Base-by-base conservation (phyloP, 805 yeast species). In the Sugiyamaella valdiviana region DNA sequence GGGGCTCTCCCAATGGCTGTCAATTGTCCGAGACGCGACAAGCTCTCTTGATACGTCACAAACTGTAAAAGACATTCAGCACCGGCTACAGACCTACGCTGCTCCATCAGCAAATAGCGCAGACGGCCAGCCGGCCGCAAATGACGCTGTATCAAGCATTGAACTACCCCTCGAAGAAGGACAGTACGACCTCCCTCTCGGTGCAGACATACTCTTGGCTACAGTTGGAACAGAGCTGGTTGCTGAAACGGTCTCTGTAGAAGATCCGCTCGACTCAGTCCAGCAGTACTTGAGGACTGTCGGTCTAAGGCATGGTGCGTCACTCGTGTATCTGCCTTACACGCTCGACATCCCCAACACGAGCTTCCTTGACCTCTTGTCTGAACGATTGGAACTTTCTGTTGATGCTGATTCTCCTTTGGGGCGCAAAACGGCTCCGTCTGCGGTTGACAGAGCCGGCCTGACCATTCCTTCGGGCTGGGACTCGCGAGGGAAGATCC, bases 381-480 rank as follows among this genome's bases (percentile, higher is more conserved):
- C 61, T 6, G 61, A 57, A 43, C 39, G 58, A 36, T 46, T 57
- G 20, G 29, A 49, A 44, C 32, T 56, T 6, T 57, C 61, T 10
- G 7, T 26, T 3, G 32, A 26, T n/a, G 49, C 41, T 36, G n/a
- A 39, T 46, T 44, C 44, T 46, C 51, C 46, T 38, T 51, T 21
- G 35, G 57, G 41, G 5, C 23, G 45, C 46, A n/a, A 45, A 23
- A 49, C 59, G 45, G 15, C 21, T 1, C 56, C 58, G 4, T 50
- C 56, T 20, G 59, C 58, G 5, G 51, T 62, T 6, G 59, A 58
- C 19, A 49, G 51, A 5, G 57, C 56, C 12, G 48, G 53, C 17
- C 26, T 62, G 5, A 40, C 54, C 23, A 53, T 64, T 9, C 69
- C 69, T 7, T 48, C 64, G 4, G 69, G 69, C 15, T 65, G 69